Evolutionary conservation across 805 yeast genomes (phyloP).

Genomic region (Saturnispora serradocipensis): DNA sequence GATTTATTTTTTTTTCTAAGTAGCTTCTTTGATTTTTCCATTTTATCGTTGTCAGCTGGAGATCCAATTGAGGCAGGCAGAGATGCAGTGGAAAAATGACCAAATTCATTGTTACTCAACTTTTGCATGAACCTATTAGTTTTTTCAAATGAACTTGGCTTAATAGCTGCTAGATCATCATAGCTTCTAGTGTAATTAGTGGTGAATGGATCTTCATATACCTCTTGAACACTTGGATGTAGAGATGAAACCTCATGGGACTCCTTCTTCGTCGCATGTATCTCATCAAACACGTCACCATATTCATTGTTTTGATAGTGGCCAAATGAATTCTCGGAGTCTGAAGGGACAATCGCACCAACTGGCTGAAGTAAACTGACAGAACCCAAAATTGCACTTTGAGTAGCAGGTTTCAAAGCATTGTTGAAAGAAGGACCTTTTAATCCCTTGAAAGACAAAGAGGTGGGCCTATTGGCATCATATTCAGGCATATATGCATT

Average conservation of each 20-base stretch:
- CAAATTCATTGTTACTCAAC: conserved; percentile 3
- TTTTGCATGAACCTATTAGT: conserved; percentile 9
- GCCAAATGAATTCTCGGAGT: conserved; percentile 13
- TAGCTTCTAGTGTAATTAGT: conserved; percentile 10
- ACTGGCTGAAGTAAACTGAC: conserved; percentile 12
- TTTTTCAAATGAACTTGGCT: conserved; percentile 1
- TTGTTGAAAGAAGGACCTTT: conserved; percentile 42
- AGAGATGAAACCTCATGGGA: neutral
- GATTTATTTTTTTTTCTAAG: conserved; percentile 16
- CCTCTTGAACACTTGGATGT: neutral
- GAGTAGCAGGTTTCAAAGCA: conserved; percentile 20
- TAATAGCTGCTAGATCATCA: conserved; percentile 4
- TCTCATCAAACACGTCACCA: neutral
- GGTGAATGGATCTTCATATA: conserved; percentile 8
- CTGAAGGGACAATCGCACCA: conserved; percentile 12
- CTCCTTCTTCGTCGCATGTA: neutral
- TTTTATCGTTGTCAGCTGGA: neutral
- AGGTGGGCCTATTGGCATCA: conserved; percentile 18
- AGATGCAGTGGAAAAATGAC: conserved; percentile 10
- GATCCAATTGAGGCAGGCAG: conserved; percentile 2
- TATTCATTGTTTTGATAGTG: neutral
- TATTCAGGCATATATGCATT: conserved; percentile 13
- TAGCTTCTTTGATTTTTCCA: conserved; percentile 10
- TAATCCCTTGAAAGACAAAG: conserved; percentile 53
- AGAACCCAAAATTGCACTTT: conserved; percentile 24